Conservation (phyloP, 176 grass and related monocot species). For the Dactylis glomerata region DNA sequence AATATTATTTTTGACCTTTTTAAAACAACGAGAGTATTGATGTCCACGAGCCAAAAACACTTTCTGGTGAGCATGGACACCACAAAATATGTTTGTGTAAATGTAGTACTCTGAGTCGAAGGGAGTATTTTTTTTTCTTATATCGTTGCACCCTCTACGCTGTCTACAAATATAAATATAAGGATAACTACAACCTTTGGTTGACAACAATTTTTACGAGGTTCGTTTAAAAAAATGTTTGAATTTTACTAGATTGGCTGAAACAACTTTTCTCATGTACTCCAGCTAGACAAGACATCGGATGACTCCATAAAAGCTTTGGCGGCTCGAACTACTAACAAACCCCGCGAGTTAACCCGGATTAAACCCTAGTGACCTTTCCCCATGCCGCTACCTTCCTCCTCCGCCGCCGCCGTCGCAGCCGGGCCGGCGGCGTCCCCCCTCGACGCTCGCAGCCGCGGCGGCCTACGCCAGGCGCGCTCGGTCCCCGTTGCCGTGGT, state of each 20-base stretch:
- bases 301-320: not conserved
- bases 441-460: not conserved
- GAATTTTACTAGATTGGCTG: not conserved
- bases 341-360: not conserved
- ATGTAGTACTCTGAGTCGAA: too few species aligned
- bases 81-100: too few species aligned
- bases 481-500: conserved; percentile 15
- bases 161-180: too few species aligned
- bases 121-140: too few species aligned
- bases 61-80: too few species aligned
- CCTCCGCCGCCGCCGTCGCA: conserved; percentile 12
- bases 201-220: too few species aligned
- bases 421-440: not conserved
- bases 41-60: too few species aligned
- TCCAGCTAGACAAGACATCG: not conserved
- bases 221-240: not conserved
- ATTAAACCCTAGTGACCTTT: conserved; percentile 44
- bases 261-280: not conserved
- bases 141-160: too few species aligned
- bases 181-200: too few species aligned
- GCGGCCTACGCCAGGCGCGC: not conserved
- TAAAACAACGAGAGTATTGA: too few species aligned
- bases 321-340: not conserved
- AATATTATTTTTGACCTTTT: too few species aligned
- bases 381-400: conserved; percentile 28